Evolutionary conservation across 768 basidiomycete species (phyloP).

Genomic region (Calocybe cyanea): DNA sequence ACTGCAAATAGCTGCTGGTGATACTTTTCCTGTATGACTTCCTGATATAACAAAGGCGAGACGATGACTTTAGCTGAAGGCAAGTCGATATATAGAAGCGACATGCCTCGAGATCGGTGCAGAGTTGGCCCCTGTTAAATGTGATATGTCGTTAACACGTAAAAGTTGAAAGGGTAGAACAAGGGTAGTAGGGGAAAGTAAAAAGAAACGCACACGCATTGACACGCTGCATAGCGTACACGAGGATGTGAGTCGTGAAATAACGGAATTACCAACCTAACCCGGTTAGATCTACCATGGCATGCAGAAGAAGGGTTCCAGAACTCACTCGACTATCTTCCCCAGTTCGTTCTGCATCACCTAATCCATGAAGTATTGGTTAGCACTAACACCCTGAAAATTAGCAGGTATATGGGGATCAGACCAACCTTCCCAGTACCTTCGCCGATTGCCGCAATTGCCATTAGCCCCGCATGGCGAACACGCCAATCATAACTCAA

Average conservation of each 20-base stretch:
- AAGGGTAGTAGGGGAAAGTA: not conserved
- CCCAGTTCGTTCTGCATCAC: conserved; percentile 80
- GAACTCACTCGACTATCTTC: conserved; percentile 71
- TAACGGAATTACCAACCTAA: conserved; percentile 71
- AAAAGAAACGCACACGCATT: conserved; percentile 65
- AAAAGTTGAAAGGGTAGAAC: not conserved
- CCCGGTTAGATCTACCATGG: not conserved
- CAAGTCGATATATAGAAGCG: no score
- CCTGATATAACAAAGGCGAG: conserved; percentile 41
- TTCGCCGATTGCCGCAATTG: conserved; percentile 81
- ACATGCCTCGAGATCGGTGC: conserved; percentile 80
- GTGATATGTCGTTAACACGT: conserved; percentile 7
- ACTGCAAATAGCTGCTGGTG: conserved; percentile 66
- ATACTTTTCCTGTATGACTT: conserved; percentile 70
- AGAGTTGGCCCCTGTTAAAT: conserved; percentile 69
- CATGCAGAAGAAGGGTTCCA: not conserved
- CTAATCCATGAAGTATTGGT: conserved; percentile 29
- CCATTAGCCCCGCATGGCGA: conserved; percentile 83
- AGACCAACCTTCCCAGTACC: conserved; percentile 64
- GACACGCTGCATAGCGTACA: conserved; percentile 77
- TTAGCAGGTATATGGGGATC: no score
- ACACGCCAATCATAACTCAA: conserved; percentile 80
- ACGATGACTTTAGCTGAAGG: no score
- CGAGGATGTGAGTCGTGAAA: conserved; percentile 76
- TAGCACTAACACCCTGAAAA: not conserved